These are phyloP conservation scores for Kazachstania martiniae DNA, from an alignment of 805 yeast genomes.

Conservation along the genomic window DNA sequence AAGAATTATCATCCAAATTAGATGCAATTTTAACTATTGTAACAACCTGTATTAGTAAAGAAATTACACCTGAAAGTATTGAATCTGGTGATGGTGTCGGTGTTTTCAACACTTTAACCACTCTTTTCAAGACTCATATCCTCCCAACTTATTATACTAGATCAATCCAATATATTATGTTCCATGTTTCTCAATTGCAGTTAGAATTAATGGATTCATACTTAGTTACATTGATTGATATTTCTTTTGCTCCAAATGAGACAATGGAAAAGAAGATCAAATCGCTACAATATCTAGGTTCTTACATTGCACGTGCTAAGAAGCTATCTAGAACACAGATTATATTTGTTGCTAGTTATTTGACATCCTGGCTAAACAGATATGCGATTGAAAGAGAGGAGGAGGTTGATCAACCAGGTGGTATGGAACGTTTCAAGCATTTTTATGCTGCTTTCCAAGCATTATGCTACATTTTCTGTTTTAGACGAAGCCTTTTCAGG, in stretches of 20 bases:
- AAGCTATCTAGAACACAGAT: constrained; percentile 62
- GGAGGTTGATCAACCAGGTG: constrained; percentile 56
- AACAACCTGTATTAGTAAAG: constrained; percentile 37
- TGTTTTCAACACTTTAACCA: constrained; percentile 61
- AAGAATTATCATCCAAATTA: constrained; percentile 51
- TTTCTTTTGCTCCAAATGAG: constrained; percentile 63
- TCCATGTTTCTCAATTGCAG: constrained; percentile 71
- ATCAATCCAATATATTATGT: constrained; percentile 75
- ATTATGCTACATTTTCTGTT: constrained; percentile 81
- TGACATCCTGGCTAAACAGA: constrained; percentile 73
- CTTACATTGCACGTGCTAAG: constrained; percentile 81
- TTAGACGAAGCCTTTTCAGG: constrained; percentile 57
- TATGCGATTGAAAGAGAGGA: constrained; percentile 76
- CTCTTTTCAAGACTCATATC: constrained; percentile 70
- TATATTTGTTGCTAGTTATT: constrained; percentile 68
- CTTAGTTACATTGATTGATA: constrained; percentile 69
- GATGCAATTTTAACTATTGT: constrained; percentile 58
- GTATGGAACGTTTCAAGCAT: constrained; percentile 86
- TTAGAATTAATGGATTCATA: constrained; percentile 78
- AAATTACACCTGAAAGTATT: constrained; percentile 41
- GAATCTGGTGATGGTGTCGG: constrained; percentile 54
- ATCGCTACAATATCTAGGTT: constrained; percentile 84
- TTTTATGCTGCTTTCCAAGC: constrained; percentile 90
- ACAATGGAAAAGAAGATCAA: constrained; percentile 68
- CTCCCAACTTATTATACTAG: constrained; percentile 88